phyloP scores from a whole-genome alignment of 495 filamentous ascomycete genomes.

The Hyaloscypha variabilis region DNA sequence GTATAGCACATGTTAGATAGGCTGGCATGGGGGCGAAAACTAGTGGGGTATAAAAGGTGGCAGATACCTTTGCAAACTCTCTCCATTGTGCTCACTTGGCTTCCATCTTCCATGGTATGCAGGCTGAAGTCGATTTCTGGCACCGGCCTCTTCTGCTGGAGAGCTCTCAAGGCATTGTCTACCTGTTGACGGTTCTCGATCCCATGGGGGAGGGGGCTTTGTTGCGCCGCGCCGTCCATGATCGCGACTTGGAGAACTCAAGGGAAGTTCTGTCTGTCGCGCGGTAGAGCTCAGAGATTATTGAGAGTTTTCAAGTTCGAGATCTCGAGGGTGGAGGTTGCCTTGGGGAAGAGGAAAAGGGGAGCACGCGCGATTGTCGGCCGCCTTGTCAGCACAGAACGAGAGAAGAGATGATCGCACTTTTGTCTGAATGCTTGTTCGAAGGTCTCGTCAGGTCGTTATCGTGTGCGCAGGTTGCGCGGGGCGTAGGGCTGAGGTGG shows the following conservation, averaged over 20 bases:
- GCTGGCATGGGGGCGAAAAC: background rate
- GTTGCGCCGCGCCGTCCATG: conserved; percentile 28
- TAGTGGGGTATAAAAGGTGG: conserved; percentile 21
- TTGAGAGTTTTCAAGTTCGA: background rate
- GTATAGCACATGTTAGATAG: conserved; percentile 8
- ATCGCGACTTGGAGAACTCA: conserved; percentile 4
- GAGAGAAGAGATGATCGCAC: background rate
- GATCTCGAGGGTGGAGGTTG: background rate
- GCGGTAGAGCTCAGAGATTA: background rate
- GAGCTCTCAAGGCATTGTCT: conserved; percentile 75
- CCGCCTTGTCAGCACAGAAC: conserved; percentile 11
- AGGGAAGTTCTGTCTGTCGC: background rate
- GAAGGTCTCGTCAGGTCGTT: background rate
- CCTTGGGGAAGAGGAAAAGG: background rate
- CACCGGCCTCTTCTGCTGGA: conserved; percentile 88
- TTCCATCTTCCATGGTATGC: conserved; percentile 97
- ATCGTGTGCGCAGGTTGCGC: background rate
- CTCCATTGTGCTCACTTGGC: conserved; percentile 91
- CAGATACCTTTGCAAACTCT: conserved; percentile 92
- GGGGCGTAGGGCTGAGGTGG: conserved; percentile 6
- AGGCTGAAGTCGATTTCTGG: conserved; percentile 98
- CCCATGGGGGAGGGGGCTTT: conserved; percentile 8
- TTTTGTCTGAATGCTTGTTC: background rate
- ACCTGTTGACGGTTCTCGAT: conserved; percentile 42
- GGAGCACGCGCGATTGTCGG: conserved; percentile 10